phyloP scores from a whole-genome alignment of 192 early-diverging fungal genomes.

The Linderina pennispora region DNA sequence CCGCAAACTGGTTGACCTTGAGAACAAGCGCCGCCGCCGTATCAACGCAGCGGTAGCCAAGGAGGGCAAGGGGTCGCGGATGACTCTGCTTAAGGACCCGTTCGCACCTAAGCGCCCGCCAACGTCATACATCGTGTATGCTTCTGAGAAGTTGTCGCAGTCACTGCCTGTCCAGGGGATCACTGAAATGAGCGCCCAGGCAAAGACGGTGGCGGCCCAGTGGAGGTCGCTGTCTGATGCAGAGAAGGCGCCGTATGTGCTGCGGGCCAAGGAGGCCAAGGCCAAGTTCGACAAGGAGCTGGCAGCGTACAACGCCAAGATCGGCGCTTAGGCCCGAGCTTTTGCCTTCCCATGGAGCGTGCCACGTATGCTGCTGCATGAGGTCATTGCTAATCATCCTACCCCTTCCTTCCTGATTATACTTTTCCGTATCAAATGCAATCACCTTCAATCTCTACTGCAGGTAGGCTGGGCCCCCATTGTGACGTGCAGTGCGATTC shows the following conservation, averaged over 20 bases:
- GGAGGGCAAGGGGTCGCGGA: background rate
- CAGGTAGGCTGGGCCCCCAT: no score
- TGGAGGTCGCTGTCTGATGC: slow-evolving; percentile 29
- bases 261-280: slow-evolving; percentile 3
- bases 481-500: no score
- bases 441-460: no score
- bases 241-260: slow-evolving; percentile 22
- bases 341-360: no score
- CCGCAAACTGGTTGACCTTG: slow-evolving; percentile 18
- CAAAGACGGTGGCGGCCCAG: slow-evolving; percentile 2
- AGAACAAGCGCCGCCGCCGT: slow-evolving; percentile 35
- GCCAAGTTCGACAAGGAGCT: slow-evolving; percentile 15
- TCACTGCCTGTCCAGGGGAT: background rate
- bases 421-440: no score
- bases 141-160: background rate
- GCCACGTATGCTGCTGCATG: no score
- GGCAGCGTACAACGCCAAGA: slow-evolving; percentile 15
- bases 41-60: slow-evolving; percentile 1
- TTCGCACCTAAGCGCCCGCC: slow-evolving; percentile 28
- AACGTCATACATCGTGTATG: slow-evolving; percentile 9
- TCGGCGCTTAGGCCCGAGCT: no score
- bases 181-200: background rate
- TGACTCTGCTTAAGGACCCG: slow-evolving; percentile 27
- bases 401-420: no score
- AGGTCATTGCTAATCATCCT: no score